Conservation (phyloP, 2,329 filamentous ascomycete genomes). For the Sporothrix euskadiensis region DNA sequence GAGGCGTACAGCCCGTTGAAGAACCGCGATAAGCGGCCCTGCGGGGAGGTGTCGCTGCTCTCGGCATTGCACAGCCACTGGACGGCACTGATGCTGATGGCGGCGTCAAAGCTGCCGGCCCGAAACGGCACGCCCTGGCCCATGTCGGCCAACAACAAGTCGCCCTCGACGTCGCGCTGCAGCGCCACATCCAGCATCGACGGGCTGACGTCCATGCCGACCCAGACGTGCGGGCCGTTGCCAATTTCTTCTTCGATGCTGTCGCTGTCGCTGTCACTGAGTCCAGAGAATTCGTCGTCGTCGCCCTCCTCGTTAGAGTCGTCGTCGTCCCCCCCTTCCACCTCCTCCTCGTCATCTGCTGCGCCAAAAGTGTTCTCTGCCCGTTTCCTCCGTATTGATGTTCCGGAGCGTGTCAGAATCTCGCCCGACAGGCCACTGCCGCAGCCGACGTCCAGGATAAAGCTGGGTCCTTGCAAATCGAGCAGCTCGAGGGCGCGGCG, state of each 20-base stretch:
- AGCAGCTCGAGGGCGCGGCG: constrained; percentile 90
- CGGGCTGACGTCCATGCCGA: constrained; percentile 94
- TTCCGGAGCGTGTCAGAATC: constrained; percentile 64
- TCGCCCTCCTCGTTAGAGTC: not conserved
- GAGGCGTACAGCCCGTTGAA: constrained; percentile 90
- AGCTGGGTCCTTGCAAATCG: constrained; percentile 71
- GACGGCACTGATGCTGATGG: constrained; percentile 92
- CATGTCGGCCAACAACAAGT: constrained; percentile 91
- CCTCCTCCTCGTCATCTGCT: not conserved
- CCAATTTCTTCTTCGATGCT: constrained; percentile 62
- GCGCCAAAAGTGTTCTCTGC: not conserved
- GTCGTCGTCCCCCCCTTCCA: not conserved
- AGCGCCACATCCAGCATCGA: constrained; percentile 97
- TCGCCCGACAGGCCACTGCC: constrained; percentile 93
- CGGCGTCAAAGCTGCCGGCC: constrained; percentile 88
- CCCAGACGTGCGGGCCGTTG: constrained; percentile 87
- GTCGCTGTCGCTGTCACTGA: constrained; percentile 25
- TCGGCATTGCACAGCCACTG: constrained; percentile 99
- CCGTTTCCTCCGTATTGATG: constrained; percentile 23
- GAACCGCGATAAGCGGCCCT: constrained; percentile 77
- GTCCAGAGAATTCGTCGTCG: constrained; percentile 14
- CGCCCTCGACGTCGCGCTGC: constrained; percentile 87
- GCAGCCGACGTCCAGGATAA: constrained; percentile 96
- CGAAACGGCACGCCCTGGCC: constrained; percentile 95
- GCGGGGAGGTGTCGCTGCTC: constrained; percentile 76